Evolutionary conservation across 345 rosid genomes (phyloP).

Genomic region (Firmiana major): DNA sequence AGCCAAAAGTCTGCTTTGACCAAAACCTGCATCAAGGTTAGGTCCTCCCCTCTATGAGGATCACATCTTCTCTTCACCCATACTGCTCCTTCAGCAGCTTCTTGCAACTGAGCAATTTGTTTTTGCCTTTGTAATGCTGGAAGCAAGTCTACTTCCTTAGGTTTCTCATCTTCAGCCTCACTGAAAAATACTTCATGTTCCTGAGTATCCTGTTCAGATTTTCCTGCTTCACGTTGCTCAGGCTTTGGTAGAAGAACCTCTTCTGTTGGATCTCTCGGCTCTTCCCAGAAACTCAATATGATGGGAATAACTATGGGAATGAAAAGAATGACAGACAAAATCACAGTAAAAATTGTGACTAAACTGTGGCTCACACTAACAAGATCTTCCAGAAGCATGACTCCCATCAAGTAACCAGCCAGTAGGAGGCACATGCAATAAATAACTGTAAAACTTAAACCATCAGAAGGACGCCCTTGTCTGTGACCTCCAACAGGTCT

Average conservation of each 20-base stretch:
- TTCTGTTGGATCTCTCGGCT: constrained; percentile 37
- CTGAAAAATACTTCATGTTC: constrained; percentile 74
- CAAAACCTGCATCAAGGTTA: constrained; percentile 81
- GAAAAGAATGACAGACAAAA: constrained; percentile 60
- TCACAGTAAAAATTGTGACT: constrained; percentile 44
- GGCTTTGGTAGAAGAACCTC: constrained; percentile 55
- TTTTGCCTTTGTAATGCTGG: constrained; percentile 80
- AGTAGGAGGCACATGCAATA: constrained; percentile 76
- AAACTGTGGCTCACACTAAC: constrained; percentile 48
- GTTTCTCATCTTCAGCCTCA: constrained; percentile 96
- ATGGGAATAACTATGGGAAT: constrained; percentile 72
- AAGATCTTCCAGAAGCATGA: constrained; percentile 86
- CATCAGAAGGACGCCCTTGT: constrained; percentile 70
- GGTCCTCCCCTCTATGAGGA: constrained; percentile 90
- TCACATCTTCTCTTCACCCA: constrained; percentile 78
- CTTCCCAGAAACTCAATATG: constrained; percentile 45
- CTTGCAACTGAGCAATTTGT: constrained; percentile 83
- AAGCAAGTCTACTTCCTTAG: constrained; percentile 79
- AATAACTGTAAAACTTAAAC: constrained; percentile 56
- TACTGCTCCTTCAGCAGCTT: constrained; percentile 93
- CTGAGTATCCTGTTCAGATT: constrained; percentile 27
- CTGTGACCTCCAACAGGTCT: constrained; percentile 96
- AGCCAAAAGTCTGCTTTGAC: constrained; percentile 96
- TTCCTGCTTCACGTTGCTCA: constrained; percentile 48
- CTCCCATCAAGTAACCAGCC: constrained; percentile 85